Base-by-base conservation (phyloP, 2,329 filamentous ascomycete genomes). In the Tothia fuscella region DNA sequence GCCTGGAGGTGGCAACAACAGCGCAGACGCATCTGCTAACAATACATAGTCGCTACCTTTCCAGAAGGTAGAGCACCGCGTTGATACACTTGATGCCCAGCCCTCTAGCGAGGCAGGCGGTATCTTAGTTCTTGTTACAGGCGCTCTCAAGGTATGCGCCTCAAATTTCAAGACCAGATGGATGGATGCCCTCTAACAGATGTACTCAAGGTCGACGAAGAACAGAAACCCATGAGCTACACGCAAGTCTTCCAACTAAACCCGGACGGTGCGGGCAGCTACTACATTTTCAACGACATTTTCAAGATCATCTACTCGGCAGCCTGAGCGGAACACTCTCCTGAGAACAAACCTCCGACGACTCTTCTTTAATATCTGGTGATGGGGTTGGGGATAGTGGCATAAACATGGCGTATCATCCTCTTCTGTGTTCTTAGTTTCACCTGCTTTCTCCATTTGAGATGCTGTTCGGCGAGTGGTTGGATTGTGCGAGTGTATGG, bases 251-350 rank as follows among this genome's bases (percentile, higher is more conserved):
- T 96, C 75, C 82, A 93, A 64, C 80, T 96, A 48, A 64, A 77
- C 50, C 79, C 77, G 47, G 81, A 86, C 42, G 64, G 64, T 21
- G 51, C 55, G 38, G 80, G 78, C 53, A 78, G 72, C 65, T 94
- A 82, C 70, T 95, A 76, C 62, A 82, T 96, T 59, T 80, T 80
- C 69, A 95, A 96, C 71, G 89, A 96, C 63, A 67, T 96, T 61
- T 96, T 96, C 78, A 84, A 84, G 66, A 76, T 96, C 48, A 75
- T 94, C 52, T 89, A 83, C 64, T 60, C 65, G 10, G 43, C 42
- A 4, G n/a, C n/a, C n/a, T n/a, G n/a, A n/a, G n/a, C n/a, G n/a
- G n/a, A n/a, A n/a, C n/a, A n/a, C n/a, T n/a, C n/a, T n/a, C n/a
- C n/a, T n/a, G n/a, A n/a, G n/a, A n/a, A n/a, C n/a, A n/a, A n/a